Base-by-base conservation (phyloP, 2,329 filamentous ascomycete species). In the Sclerotinia subarctica region DNA sequence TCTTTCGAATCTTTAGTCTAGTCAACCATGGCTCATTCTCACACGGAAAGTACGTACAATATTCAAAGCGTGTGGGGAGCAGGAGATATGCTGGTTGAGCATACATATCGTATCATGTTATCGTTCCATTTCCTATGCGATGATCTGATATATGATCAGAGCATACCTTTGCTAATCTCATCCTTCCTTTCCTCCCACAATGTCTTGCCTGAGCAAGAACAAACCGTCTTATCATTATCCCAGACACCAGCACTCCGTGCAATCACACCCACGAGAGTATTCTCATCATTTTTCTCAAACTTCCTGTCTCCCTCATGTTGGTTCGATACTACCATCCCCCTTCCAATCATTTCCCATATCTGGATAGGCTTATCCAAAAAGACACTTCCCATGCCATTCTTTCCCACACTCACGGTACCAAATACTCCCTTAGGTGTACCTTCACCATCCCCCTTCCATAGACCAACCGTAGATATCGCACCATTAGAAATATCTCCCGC, bases 141-240 rank as follows among this genome's bases (percentile, higher is more conserved):
- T 72, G 64, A 66, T 70, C 64, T 66, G 72, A 72, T 63, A 53
- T 73, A 72, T 69, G 60, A 72, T 88, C 79, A 97, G 74, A 95
- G 81, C 92, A 99, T 98, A 3, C 95, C 95, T 81, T 92, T 94
- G 73, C 86, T 84, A 53, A 94, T 88, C 81, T 97, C 92, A 76
- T 97, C 94, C 80, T 90, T 89, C 74, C 95, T 88, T 83, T 99
- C 95, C 80, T 99, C 91, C 95, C 95, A 99, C 15, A 99, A 87
- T 68, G 94, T 98, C 87, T 98, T 98, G 5, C 95, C 95, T 49
- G 93, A 96, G 80, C 95, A 99, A 59, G 93, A 97, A 79, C 95
- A 99, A 7, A 99, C 94, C 57, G 92, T 97, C 85, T 98, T 99
- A 78, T 97, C 93, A 75, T 99, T 97, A 79, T 97, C 94, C 95